Base-by-base conservation (phyloP, 345 rosid species). In the Aquilaria malaccensis region DNA sequence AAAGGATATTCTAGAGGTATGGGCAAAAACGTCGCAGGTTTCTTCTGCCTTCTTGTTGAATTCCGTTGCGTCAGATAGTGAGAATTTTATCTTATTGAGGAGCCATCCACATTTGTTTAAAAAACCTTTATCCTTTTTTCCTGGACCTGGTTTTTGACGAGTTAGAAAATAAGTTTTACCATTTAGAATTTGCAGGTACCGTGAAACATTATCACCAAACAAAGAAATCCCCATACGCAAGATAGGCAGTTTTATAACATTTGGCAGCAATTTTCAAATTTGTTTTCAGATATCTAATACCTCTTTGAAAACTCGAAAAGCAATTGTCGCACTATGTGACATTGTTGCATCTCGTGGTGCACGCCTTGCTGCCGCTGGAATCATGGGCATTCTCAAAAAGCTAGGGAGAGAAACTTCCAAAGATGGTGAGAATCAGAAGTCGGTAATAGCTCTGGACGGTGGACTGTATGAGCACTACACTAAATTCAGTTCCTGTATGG, bases 361-460 rank as follows among this genome's bases (percentile, higher is more conserved):
- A 43, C 88, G 93, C 50, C 78, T 84, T 10, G 75, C 96, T 1
- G 91, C 96, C 56, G 96, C 93, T 10, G 96, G 96, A 58, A 72
- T 88, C 67, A 69, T 80, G 37, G 89, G 85, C 58, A 80, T 89
- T 60, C 72, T 89, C 52, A 89, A 84, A 88, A 89, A 89, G 74
- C 68, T 79, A 65, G 93, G 96, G 66, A 85, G 76, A 70, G 96
- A 89, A 62, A 29, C 71, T 0, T 9, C 63, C 31, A 84, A 76
- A 71, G 84, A 79, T 1, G 91, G 80, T 13, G 92, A 79, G 59
- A 63, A 56, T 10, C 86, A 79, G 71, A 84, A 56, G 68, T 76
- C 88, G 0, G 91, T 84, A 33, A 70, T 89, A 52, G 96, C 93
- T 43, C 61, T 89, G 84, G 96, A 89, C 11, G 96, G 96, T 60